phyloP scores from a whole-genome alignment of 177 flowering plant genomes.

The Vitis hybrid region DNA sequence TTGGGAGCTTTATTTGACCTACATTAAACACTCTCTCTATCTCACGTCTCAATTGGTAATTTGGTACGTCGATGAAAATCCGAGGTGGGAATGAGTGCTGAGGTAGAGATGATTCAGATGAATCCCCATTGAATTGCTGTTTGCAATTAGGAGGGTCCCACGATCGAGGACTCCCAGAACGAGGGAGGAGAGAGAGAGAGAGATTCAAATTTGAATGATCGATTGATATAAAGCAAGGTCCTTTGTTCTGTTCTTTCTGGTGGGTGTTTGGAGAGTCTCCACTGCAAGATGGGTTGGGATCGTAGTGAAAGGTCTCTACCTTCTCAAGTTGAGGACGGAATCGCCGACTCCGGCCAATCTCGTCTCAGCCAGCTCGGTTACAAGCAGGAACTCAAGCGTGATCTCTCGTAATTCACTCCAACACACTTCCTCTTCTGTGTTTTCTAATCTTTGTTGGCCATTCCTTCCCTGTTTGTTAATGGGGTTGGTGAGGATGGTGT shows the following conservation, averaged over 20 bases:
- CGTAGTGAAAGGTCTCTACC: slow-evolving; percentile 21
- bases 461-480: background rate
- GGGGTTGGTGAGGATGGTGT: slow-evolving; percentile 1
- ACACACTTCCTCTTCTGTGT: slow-evolving; percentile 3
- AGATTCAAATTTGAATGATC: background rate
- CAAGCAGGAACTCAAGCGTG: slow-evolving; percentile 89
- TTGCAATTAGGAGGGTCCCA: background rate
- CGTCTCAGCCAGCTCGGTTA: slow-evolving; percentile 75
- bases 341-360: slow-evolving; percentile 53
- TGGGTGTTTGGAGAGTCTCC: background rate
- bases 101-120: background rate
- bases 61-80: too few species aligned
- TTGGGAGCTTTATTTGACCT: too few species aligned
- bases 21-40: too few species aligned
- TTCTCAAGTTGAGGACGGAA: slow-evolving; percentile 24
- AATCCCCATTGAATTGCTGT: background rate
- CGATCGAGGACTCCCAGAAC: too few species aligned
- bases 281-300: slow-evolving; percentile 18
- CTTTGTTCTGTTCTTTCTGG: background rate
- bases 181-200: too few species aligned
- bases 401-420: slow-evolving; percentile 61
- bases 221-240: background rate
- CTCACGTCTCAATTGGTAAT: too few species aligned
- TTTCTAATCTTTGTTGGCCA: background rate
- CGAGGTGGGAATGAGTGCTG: too few species aligned